Evolutionary conservation across 148 eudicot genomes (phyloP).

Genomic region (Pouteria glomerata): DNA sequence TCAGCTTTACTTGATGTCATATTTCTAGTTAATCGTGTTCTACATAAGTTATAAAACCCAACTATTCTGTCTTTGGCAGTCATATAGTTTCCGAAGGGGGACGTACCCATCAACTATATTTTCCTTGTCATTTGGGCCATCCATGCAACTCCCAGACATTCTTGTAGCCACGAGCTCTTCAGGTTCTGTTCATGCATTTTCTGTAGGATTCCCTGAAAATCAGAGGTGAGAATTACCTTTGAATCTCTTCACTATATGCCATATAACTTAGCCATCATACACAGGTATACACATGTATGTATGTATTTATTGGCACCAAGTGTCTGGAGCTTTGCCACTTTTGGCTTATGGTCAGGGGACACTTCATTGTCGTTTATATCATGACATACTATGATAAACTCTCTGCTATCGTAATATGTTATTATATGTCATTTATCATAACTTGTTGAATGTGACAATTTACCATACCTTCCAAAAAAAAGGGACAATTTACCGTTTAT

Average conservation of each 20-base stretch:
- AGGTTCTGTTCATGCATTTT: constrained; percentile 81
- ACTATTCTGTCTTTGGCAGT: constrained; percentile 43
- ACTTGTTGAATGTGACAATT: neutral
- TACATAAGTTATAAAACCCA: constrained; percentile 11
- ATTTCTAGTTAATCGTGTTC: neutral
- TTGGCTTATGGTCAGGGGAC: too few species aligned
- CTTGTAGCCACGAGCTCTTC: constrained; percentile 90
- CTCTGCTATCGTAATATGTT: neutral
- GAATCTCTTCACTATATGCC: neutral
- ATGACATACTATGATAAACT: neutral
- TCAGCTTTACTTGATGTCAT: neutral
- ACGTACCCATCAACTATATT: constrained; percentile 79
- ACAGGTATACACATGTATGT: neutral
- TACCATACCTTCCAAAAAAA: too few species aligned
- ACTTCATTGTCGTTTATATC: too few species aligned
- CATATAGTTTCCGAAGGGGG: constrained; percentile 89
- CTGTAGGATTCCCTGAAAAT: constrained; percentile 47
- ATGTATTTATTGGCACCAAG: neutral
- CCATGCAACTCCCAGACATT: constrained; percentile 66
- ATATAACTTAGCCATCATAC: neutral
- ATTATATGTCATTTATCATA: too few species aligned
- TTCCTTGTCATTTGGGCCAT: constrained; percentile 83
- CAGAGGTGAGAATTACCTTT: constrained; percentile 48
- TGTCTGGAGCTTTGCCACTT: too few species aligned
- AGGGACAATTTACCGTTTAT: neutral